Percentiles rank a stretch among this genome's conserved stretches.
phyloP scores from a whole-genome alignment of 176 grass and related monocot species.

The Canna indica region DNA sequence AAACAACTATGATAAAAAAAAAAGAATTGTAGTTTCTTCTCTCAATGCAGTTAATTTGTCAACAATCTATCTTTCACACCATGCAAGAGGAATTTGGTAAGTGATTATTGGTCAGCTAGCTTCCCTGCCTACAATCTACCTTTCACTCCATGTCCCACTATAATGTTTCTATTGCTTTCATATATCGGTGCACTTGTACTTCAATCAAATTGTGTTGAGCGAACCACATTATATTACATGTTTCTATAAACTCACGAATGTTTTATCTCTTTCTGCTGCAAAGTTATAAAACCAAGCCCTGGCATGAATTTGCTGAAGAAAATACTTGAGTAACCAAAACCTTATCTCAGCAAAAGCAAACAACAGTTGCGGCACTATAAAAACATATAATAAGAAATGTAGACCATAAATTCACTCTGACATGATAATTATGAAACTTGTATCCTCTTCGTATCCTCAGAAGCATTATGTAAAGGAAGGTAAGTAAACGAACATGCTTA shows the following conservation, averaged over 20 bases:
- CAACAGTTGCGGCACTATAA: neutral
- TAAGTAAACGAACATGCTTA: neutral
- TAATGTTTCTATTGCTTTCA: neutral
- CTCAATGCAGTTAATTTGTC: neutral
- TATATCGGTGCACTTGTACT: neutral
- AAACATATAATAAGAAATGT: neutral
- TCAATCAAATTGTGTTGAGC: too few relatives aligned
- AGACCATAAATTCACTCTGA: neutral
- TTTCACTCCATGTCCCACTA: neutral
- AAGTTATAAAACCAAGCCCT: neutral
- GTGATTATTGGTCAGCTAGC: neutral
- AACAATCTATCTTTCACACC: neutral
- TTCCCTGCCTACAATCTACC: too few relatives aligned
- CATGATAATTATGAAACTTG: neutral
- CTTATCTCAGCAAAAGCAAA: neutral
- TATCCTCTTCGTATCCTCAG: neutral
- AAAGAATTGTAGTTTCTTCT: neutral
- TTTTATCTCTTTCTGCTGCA: neutral
- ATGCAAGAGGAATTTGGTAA: too few relatives aligned
- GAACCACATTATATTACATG: neutral
- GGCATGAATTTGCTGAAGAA: neutral
- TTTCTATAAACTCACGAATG: neutral
- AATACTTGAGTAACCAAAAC: neutral
- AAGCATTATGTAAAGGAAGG: neutral
- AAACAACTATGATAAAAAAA: neutral